phyloP scores from a whole-genome alignment of 257 asterid genomes.

The Striga asiatica region DNA sequence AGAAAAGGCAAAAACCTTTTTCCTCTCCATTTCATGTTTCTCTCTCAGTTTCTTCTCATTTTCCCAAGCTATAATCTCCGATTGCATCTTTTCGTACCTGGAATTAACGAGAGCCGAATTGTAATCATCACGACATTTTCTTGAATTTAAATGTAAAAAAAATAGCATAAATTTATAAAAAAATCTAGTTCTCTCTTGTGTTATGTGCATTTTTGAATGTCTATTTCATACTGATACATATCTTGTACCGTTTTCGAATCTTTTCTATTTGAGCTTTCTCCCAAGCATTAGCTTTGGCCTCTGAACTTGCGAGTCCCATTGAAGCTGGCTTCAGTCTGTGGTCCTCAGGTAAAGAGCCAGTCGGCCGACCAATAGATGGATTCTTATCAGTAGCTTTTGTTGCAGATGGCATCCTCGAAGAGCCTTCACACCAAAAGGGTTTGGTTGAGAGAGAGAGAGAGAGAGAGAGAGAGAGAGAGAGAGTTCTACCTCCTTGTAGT shows the following conservation, averaged over 20 bases:
- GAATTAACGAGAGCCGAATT: not conserved
- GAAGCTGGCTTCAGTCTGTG: slow-evolving; percentile 26
- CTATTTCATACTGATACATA: not conserved
- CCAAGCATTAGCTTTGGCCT: slow-evolving; percentile 49
- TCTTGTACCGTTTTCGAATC: slow-evolving; percentile 45
- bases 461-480: not conserved
- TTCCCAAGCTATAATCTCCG: slow-evolving; percentile 48
- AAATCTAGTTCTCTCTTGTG: not conserved
- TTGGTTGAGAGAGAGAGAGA: not conserved
- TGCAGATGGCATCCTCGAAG: slow-evolving; percentile 19
- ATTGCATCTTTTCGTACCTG: slow-evolving; percentile 46
- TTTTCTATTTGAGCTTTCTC: slow-evolving; percentile 45
- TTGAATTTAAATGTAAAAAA: not conserved
- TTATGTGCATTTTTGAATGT: too few relatives aligned
- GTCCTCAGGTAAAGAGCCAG: slow-evolving; percentile 16
- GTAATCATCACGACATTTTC: not conserved
- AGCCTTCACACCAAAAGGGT: slow-evolving; percentile 17
- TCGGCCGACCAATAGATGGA: slow-evolving; percentile 21
- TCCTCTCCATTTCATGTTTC: slow-evolving; percentile 40
- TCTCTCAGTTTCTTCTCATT: slow-evolving; percentile 37
- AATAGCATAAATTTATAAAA: not conserved
- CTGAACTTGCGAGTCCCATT: slow-evolving; percentile 17
- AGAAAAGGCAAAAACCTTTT: slow-evolving; percentile 30
- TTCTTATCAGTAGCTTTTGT: slow-evolving; percentile 17
- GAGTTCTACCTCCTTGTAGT: slow-evolving; percentile 18